A percentile compares a stretch with the other conserved stretches of the same genome.
These are phyloP conservation scores for Penicillium janthinellum DNA, from an alignment of 2,329 filamentous ascomycete genomes.

Conservation along the genomic window DNA sequence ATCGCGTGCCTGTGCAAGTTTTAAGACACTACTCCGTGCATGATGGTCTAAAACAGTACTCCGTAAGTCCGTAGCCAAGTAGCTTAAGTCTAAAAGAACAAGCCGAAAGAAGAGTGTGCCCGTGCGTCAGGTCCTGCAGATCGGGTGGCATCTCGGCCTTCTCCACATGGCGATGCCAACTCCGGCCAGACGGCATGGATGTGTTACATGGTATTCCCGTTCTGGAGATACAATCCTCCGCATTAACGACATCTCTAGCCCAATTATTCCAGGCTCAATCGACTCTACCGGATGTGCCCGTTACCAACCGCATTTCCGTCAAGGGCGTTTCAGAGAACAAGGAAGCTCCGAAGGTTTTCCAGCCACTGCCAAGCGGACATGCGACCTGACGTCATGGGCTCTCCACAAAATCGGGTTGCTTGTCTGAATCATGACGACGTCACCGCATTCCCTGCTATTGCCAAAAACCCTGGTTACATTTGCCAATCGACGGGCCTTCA, in stretches of 20 bases:
- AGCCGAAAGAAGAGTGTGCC: conserved; percentile 13
- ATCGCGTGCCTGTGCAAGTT: background rate
- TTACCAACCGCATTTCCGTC: background rate
- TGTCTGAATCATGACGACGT: conserved; percentile 35
- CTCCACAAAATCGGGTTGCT: conserved; percentile 11
- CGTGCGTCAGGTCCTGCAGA: conserved; percentile 12
- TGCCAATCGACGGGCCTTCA: conserved; percentile 4
- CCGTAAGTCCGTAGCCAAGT: background rate
- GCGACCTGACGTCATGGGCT: conserved; percentile 18
- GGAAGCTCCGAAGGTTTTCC: conserved; percentile 1
- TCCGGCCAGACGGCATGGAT: background rate
- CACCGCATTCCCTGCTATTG: conserved; percentile 17
- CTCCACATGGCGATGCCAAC: conserved; percentile 6
- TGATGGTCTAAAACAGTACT: background rate
- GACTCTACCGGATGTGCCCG: background rate
- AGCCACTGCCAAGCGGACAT: background rate
- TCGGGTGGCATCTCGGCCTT: conserved; percentile 3
- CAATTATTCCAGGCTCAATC: background rate
- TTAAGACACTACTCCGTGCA: background rate
- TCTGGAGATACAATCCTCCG: background rate
- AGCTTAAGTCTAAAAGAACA: background rate
- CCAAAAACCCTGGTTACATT: background rate
- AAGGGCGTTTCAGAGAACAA: conserved; percentile 2
- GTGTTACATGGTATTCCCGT: background rate
- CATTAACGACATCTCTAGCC: background rate